These are phyloP conservation scores for Didymella pinodella DNA, from an alignment of 2,329 filamentous ascomycete genomes.

Conservation along the genomic window DNA sequence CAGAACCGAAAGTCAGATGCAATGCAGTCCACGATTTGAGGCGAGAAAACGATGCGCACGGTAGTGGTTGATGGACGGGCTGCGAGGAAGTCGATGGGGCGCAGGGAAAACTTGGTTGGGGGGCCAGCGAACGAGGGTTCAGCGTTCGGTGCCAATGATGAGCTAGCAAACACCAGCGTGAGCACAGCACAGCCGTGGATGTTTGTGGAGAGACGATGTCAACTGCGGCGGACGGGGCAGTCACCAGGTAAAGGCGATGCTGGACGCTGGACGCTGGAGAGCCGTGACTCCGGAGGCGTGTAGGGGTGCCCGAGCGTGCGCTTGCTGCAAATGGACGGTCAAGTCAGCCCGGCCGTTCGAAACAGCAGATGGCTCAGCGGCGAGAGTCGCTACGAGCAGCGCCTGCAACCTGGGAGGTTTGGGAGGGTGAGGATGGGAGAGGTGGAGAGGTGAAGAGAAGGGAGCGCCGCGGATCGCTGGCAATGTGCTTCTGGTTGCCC, in stretches of 20 bases:
- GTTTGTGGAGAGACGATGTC: constrained; percentile 11
- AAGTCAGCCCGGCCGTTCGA: constrained; percentile 31
- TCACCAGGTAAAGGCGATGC: constrained; percentile 20
- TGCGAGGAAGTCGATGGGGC: constrained; percentile 13
- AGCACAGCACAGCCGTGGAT: constrained; percentile 24
- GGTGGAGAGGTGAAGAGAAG: constrained; percentile 21
- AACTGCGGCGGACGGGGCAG: constrained; percentile 6
- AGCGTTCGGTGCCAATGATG: constrained; percentile 7
- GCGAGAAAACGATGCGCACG: constrained; percentile 16
- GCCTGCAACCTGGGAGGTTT: constrained; percentile 29
- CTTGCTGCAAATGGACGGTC: constrained; percentile 19
- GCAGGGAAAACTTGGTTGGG: constrained; percentile 1
- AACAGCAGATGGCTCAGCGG: constrained; percentile 30
- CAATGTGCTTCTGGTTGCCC: constrained; percentile 23
- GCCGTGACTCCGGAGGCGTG: constrained; percentile 24
- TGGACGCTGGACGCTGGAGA: constrained; percentile 18
- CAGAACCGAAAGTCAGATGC: constrained; percentile 26
- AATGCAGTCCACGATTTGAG: constrained; percentile 21
- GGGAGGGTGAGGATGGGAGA: constrained; percentile 10
- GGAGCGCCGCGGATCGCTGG: constrained; percentile 19
- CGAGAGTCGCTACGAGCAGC: constrained; percentile 31
- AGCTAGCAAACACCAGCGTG: constrained; percentile 17
- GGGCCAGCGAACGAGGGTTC: constrained; percentile 18
- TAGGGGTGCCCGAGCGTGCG: constrained; percentile 28
- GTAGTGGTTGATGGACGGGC: constrained; percentile 14